Conservation (phyloP, 73 alveolate species). For the Blepharisma stoltei region DNA sequence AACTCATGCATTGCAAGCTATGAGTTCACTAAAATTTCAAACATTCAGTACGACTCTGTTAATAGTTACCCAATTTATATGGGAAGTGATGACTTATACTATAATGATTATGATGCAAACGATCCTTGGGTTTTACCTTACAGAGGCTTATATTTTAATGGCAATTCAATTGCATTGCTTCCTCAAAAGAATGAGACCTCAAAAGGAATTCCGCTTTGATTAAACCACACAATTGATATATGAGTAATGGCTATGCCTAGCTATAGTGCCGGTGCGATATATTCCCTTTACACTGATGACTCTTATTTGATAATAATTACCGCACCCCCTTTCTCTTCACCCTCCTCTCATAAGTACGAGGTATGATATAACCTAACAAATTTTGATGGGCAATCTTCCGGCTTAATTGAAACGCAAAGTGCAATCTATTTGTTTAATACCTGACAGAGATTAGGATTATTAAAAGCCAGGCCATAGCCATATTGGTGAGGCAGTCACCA, state of each 20-base stretch:
- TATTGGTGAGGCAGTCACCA: too few species aligned
- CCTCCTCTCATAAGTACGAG: too few species aligned
- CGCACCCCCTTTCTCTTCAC: too few species aligned
- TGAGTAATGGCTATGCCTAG: neutral
- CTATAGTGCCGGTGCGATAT: too few species aligned
- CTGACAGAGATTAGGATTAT: neutral
- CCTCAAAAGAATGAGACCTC: neutral
- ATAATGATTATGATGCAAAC: neutral
- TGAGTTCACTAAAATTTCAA: neutral
- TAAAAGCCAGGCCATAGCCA: too few species aligned
- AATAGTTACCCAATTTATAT: neutral
- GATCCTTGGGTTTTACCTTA: conserved; percentile 12
- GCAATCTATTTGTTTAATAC: neutral
- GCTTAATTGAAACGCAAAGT: neutral
- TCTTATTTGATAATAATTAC: too few species aligned
- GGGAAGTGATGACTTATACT: neutral
- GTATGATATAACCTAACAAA: too few species aligned
- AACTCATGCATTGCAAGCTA: neutral
- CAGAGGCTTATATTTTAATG: neutral
- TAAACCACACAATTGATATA: neutral
- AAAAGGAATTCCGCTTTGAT: neutral
- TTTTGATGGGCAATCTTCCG: too few species aligned
- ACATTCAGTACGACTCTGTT: neutral
- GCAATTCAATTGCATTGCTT: neutral
- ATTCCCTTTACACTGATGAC: too few species aligned